Percentiles rank a stretch among this genome's conserved stretches.
phyloP scores from a whole-genome alignment of 148 eudicot species.

The Chenopodium album region DNA sequence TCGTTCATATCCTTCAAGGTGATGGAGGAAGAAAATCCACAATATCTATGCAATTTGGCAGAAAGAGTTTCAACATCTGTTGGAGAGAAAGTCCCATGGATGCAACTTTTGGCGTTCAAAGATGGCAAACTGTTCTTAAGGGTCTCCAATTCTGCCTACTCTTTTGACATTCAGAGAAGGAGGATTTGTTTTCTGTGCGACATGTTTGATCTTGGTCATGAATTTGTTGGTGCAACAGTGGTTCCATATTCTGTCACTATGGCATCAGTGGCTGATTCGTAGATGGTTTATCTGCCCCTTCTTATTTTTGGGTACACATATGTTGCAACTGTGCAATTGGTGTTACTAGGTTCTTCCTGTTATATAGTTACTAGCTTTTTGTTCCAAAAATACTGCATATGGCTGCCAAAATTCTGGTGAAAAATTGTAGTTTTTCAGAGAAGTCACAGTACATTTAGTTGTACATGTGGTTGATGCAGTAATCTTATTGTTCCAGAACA shows the following conservation, averaged over 20 bases:
- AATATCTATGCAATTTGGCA: constrained; percentile 17
- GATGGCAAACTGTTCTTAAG: constrained; percentile 28
- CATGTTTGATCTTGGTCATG: constrained; percentile 25
- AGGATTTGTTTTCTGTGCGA: constrained; percentile 18
- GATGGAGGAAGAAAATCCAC: constrained; percentile 24
- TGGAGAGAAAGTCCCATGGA: constrained; percentile 24
- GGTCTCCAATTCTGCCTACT: constrained; percentile 25
- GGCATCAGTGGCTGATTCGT: constrained; percentile 14
- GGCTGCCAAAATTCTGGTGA: background rate
- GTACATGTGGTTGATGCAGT: background rate
- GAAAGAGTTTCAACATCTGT: constrained; percentile 11
- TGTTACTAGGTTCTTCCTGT: background rate
- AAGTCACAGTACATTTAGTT: background rate
- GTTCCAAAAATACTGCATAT: background rate
- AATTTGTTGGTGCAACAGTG: constrained; percentile 13
- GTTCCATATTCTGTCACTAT: constrained; percentile 29
- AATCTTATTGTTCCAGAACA: background rate
- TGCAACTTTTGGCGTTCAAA: constrained; percentile 30
- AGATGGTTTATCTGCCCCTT: background rate
- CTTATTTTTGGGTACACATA: background rate
- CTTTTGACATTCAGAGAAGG: constrained; percentile 14
- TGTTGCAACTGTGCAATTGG: background rate
- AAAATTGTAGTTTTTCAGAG: background rate
- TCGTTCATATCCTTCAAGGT: constrained; percentile 18
- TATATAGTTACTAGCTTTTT: background rate